Evolutionary conservation across 257 asterid species (phyloP).

Genomic region (Solanum chiquidenum): DNA sequence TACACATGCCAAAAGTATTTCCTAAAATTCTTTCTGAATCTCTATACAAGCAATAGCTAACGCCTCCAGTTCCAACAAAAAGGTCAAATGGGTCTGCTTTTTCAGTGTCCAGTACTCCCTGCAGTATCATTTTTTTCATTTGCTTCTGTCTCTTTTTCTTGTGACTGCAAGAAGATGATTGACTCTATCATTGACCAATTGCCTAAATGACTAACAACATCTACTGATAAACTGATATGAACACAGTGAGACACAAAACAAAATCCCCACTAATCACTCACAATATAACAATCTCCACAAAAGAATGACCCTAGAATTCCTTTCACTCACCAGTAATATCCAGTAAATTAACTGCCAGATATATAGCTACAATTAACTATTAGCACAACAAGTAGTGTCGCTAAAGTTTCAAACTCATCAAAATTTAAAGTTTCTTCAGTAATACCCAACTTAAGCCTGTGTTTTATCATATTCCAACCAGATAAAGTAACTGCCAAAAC

Average conservation of each 20-base stretch:
- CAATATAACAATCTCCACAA: background rate
- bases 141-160: constrained; percentile 74
- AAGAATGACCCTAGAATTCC: background rate
- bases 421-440: background rate
- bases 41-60: constrained; percentile 73
- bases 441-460: background rate
- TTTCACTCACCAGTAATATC: background rate
- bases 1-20: constrained; percentile 97
- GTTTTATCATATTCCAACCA: background rate
- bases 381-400: background rate
- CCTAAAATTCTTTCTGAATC: constrained; percentile 95
- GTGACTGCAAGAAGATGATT: constrained; percentile 38
- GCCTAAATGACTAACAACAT: background rate
- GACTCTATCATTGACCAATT: background rate
- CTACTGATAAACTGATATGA: background rate
- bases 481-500: background rate
- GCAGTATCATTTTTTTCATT: constrained; percentile 56
- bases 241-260: background rate
- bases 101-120: constrained; percentile 68
- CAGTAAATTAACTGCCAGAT: background rate
- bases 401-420: background rate
- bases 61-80: constrained; percentile 63
- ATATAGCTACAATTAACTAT: background rate
- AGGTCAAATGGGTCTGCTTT: constrained; percentile 68
- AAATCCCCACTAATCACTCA: background rate